A percentile compares a stretch with the other conserved stretches of the same genome.
Conservation (phyloP, 352 stramenopile species). For the Phytophthora kernoviae region DNA sequence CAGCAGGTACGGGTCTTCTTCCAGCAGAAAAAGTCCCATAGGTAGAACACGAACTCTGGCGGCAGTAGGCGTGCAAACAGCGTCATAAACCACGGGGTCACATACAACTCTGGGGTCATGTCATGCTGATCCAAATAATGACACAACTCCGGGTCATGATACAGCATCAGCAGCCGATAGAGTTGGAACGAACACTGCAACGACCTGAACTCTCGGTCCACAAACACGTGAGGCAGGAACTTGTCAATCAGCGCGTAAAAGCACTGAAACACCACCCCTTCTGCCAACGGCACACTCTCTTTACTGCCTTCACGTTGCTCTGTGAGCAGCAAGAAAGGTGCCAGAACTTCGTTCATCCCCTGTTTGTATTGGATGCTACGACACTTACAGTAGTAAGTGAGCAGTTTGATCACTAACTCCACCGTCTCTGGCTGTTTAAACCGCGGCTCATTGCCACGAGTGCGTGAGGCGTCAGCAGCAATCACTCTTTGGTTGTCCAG, state of each 20-base stretch:
- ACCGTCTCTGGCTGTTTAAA: constrained; percentile 81
- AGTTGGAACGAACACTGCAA: constrained; percentile 93
- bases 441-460: constrained; percentile 74
- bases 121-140: constrained; percentile 90
- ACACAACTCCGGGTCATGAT: constrained; percentile 91
- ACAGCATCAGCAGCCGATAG: constrained; percentile 90
- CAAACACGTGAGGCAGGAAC: constrained; percentile 90
- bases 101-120: constrained; percentile 93
- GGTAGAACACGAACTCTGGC: constrained; percentile 72
- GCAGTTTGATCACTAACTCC: constrained; percentile 77
- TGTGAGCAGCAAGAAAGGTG: constrained; percentile 88
- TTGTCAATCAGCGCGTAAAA: constrained; percentile 91
- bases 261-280: constrained; percentile 82
- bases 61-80: constrained; percentile 88
- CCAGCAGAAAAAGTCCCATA: constrained; percentile 94
- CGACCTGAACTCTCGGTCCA: constrained; percentile 89
- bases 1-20: constrained; percentile 88
- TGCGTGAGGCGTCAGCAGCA: constrained; percentile 84
- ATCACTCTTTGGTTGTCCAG: constrained; percentile 93
- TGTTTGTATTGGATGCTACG: constrained; percentile 93
- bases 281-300: constrained; percentile 43
- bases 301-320: constrained; percentile 27
- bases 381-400: constrained; percentile 94
- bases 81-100: constrained; percentile 95
- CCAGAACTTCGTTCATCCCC: constrained; percentile 94